Conservation (phyloP, 495 filamentous ascomycete genomes). For the Hamigera avellanea region DNA sequence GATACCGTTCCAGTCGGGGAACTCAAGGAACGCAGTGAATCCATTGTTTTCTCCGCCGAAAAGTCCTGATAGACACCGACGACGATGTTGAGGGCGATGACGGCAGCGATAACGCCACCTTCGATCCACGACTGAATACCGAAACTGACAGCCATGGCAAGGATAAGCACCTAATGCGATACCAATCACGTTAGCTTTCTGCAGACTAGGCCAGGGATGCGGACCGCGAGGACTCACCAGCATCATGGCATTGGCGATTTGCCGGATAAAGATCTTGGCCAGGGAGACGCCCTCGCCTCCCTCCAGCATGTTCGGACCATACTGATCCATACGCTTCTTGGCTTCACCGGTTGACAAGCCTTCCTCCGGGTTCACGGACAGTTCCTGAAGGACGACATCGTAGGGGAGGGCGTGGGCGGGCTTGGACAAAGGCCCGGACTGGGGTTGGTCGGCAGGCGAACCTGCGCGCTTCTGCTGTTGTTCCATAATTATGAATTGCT, state of each 20-base stretch:
- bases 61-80: constrained; percentile 65
- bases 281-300: constrained; percentile 45
- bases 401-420: constrained; percentile 54
- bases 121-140: constrained; percentile 60
- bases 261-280: constrained; percentile 45
- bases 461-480: no score
- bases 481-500: no score
- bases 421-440: no score
- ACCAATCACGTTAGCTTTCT: neutral
- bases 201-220: constrained; percentile 2
- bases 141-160: constrained; percentile 64
- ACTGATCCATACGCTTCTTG: constrained; percentile 38
- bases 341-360: constrained; percentile 48
- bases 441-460: no score
- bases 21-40: constrained; percentile 50
- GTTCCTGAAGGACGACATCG: constrained; percentile 42
- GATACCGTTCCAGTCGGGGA: constrained; percentile 50
- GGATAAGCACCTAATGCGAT: constrained; percentile 43
- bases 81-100: constrained; percentile 55
- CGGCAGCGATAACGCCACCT: constrained; percentile 53
- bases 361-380: constrained; percentile 46
- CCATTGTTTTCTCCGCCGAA: constrained; percentile 65
- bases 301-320: constrained; percentile 52
- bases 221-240: constrained; percentile 35
- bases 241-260: constrained; percentile 60